Conservation (phyloP, 2,329 filamentous ascomycete species). For the Diaporthe citrichinensis region DNA sequence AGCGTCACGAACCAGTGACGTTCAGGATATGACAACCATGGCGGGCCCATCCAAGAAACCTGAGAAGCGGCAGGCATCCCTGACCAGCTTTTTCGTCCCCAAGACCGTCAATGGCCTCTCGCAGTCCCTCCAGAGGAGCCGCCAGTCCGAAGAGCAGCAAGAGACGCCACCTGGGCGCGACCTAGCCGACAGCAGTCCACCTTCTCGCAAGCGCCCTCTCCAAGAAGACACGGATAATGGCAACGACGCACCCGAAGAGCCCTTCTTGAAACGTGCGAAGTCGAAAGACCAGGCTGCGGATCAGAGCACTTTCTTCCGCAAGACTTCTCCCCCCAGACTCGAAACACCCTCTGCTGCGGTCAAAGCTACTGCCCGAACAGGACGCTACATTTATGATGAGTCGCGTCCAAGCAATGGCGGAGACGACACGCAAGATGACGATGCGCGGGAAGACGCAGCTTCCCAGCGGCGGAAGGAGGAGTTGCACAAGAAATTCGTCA, state of each 20-base stretch:
- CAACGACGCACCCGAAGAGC: conserved; percentile 55
- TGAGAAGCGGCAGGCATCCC: conserved; percentile 81
- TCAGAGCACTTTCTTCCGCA: conserved; percentile 54
- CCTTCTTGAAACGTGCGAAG: conserved; percentile 61
- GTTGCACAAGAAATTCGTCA: conserved; percentile 87
- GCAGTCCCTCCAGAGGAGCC: conserved; percentile 39
- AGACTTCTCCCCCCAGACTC: conserved; percentile 53
- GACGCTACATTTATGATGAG: conserved; percentile 65
- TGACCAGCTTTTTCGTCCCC: conserved; percentile 88
- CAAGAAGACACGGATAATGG: conserved; percentile 61
- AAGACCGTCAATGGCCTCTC: conserved; percentile 65
- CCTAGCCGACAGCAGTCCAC: conserved; percentile 42
- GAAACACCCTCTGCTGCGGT: conserved; percentile 38
- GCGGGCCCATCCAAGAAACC: conserved; percentile 56
- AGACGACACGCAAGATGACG: conserved; percentile 59
- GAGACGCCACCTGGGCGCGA: not conserved
- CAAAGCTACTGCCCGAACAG: conserved; percentile 54
- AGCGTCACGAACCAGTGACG: not conserved
- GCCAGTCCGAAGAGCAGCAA: conserved; percentile 31
- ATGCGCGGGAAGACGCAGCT: conserved; percentile 53
- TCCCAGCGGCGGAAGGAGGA: conserved; percentile 73
- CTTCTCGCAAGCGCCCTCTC: conserved; percentile 65
- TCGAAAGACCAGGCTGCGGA: conserved; percentile 55
- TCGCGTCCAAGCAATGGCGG: conserved; percentile 58
- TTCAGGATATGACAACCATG: conserved; percentile 48